Evolutionary conservation across 768 basidiomycete genomes (phyloP).

Genomic region (Lactifluus rugatus): DNA sequence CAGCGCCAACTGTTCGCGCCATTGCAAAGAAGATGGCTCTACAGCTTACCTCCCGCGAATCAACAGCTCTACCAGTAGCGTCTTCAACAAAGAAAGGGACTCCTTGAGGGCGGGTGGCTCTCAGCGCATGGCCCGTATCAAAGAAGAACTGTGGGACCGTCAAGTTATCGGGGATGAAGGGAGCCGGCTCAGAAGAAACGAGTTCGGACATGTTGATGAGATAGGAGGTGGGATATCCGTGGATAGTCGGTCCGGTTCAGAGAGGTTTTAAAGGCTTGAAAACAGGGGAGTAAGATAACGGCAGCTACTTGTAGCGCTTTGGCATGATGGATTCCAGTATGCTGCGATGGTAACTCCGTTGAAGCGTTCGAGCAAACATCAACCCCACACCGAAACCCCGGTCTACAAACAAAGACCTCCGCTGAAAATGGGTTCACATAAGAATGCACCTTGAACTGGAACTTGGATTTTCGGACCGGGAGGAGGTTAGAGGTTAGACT

Average conservation of each 20-base stretch:
- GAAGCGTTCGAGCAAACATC: not conserved
- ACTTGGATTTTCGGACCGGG: too few relatives aligned
- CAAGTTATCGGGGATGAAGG: slow-evolving; percentile 49
- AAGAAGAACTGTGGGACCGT: slow-evolving; percentile 61
- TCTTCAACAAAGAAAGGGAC: slow-evolving; percentile 56
- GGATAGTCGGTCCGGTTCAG: not conserved
- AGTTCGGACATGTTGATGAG: slow-evolving; percentile 21
- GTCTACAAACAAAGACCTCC: not conserved
- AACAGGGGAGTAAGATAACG: not conserved
- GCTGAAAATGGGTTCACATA: too few relatives aligned
- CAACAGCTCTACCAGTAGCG: slow-evolving; percentile 35
- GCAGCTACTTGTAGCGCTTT: too few relatives aligned
- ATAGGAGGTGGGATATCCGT: not conserved
- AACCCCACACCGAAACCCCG: slow-evolving; percentile 5
- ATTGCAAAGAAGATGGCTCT: not conserved
- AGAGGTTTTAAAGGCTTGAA: slow-evolving; percentile 1
- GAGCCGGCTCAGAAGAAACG: slow-evolving; percentile 24
- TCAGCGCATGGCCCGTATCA: slow-evolving; percentile 31
- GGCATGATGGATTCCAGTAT: not conserved
- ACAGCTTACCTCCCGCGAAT: slow-evolving; percentile 37
- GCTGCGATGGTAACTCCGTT: too few relatives aligned
- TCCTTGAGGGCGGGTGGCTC: slow-evolving; percentile 37
- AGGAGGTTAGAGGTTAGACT: too few relatives aligned
- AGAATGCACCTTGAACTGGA: too few relatives aligned
- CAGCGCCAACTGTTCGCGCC: too few relatives aligned